phyloP scores from a whole-genome alignment of 2,329 filamentous ascomycete genomes.

The Zymoseptoria pseudotritici region DNA sequence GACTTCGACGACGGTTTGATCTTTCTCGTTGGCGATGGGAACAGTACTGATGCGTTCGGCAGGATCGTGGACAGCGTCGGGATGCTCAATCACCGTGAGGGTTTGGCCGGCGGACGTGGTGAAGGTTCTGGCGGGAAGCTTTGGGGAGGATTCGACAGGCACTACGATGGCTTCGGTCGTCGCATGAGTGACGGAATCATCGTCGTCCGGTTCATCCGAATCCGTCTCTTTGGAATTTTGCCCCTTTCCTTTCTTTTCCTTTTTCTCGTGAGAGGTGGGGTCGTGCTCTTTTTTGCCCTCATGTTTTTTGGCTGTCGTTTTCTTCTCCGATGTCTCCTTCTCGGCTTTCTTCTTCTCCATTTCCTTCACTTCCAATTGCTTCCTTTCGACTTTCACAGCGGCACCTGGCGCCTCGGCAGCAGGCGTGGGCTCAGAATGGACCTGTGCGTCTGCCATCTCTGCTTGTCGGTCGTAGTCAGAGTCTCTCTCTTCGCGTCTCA shows the following conservation, averaged over 20 bases:
- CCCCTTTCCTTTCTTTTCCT: too few relatives aligned
- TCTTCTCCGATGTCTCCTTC: slow-evolving; percentile 40
- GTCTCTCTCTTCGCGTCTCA: background rate
- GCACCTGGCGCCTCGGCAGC: slow-evolving; percentile 29
- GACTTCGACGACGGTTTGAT: background rate
- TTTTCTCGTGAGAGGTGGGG: too few relatives aligned
- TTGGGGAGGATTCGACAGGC: background rate
- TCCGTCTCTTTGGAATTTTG: too few relatives aligned
- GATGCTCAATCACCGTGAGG: background rate
- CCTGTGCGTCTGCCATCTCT: slow-evolving; percentile 20
- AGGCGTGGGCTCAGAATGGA: slow-evolving; percentile 28
- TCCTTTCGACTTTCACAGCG: too few relatives aligned
- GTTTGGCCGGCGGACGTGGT: background rate
- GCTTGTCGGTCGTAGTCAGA: slow-evolving; percentile 8
- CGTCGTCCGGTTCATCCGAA: too few relatives aligned
- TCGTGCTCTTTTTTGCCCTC: slow-evolving; percentile 36
- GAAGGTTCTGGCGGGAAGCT: background rate
- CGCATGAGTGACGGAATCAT: background rate
- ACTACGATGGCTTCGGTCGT: background rate
- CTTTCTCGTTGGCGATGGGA: background rate
- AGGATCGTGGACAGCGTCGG: background rate
- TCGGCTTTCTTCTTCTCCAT: slow-evolving; percentile 39
- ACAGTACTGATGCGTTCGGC: background rate
- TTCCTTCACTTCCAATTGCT: background rate
- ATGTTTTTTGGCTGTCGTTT: slow-evolving; percentile 38